Evolutionary conservation across 116 monocot genomes (phyloP).

Genomic region (Dioscorea cayenensis): DNA sequence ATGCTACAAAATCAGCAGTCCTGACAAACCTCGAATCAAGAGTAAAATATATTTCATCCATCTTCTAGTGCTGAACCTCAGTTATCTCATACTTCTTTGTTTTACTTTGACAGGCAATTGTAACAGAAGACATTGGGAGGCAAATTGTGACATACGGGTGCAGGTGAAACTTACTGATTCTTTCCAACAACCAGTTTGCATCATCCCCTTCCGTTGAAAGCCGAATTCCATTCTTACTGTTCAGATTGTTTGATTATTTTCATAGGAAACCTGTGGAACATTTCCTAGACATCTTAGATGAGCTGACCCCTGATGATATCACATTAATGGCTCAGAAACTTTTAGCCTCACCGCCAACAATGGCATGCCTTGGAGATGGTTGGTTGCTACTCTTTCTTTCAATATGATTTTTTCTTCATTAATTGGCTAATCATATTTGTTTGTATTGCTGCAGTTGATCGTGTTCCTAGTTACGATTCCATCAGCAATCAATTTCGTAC

Average conservation of each 20-base stretch:
- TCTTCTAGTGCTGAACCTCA: background rate
- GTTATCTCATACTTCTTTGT: background rate
- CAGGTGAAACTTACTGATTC: conserved; percentile 28
- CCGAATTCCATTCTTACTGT: background rate
- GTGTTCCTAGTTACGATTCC: conserved; percentile 39
- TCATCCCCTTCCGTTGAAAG: background rate
- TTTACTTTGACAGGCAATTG: conserved; percentile 27
- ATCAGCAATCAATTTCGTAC: conserved; percentile 25
- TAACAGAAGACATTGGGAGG: conserved; percentile 79
- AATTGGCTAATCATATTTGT: background rate
- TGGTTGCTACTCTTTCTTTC: conserved; percentile 5
- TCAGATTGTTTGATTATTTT: conserved; percentile 1
- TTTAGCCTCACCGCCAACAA: conserved; percentile 59
- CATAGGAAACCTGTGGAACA: conserved; percentile 73
- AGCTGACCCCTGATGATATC: conserved; percentile 54
- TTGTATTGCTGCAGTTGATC: conserved; percentile 37
- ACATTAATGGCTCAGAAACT: conserved; percentile 42
- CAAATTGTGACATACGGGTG: conserved; percentile 72
- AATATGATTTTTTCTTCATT: background rate
- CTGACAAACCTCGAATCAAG: conserved; percentile 77
- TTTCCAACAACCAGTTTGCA: background rate
- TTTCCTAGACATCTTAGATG: conserved; percentile 68
- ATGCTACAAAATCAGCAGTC: conserved; percentile 72
- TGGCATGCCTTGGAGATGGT: conserved; percentile 74
- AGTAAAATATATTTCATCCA: conserved; percentile 26